These are phyloP conservation scores for Aspergillus neotritici DNA, from an alignment of 2,329 filamentous ascomycete genomes.

Conservation along the genomic window DNA sequence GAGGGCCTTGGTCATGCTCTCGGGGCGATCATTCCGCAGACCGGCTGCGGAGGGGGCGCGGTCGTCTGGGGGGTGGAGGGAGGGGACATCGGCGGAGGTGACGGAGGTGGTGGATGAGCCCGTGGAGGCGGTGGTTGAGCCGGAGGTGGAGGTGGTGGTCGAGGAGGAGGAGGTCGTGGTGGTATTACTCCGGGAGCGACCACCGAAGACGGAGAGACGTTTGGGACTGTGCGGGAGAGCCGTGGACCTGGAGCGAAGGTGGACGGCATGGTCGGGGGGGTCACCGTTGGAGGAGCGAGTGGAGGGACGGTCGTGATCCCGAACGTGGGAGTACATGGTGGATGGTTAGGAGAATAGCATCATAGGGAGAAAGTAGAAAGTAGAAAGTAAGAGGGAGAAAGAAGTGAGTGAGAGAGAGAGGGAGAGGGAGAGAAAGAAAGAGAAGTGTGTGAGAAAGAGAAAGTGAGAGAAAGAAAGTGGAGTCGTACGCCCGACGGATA, in stretches of 20 bases:
- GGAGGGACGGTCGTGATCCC: slow-evolving; percentile 25
- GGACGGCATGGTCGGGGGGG: slow-evolving; percentile 28
- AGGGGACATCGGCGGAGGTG: slow-evolving; percentile 31
- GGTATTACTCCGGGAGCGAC: slow-evolving; percentile 40
- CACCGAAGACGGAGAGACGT: slow-evolving; percentile 36
- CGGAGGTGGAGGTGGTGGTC: slow-evolving; percentile 22
- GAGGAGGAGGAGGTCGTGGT: slow-evolving; percentile 48
- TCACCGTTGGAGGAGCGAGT: slow-evolving; percentile 29
- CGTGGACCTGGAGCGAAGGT: slow-evolving; percentile 33
- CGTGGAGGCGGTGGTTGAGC: slow-evolving; percentile 42
- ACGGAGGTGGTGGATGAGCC: slow-evolving; percentile 44
- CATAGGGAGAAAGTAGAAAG: background rate
- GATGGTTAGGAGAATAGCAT: slow-evolving; percentile 1
- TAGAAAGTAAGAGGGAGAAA: background rate
- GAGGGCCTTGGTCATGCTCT: slow-evolving; percentile 36
- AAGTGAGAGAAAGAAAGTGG: slow-evolving; percentile 1
- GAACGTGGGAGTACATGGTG: slow-evolving; percentile 1
- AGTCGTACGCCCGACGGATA: background rate
- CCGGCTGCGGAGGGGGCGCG: slow-evolving; percentile 24
- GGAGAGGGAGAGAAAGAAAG: slow-evolving; percentile 3
- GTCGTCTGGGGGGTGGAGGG: slow-evolving; percentile 28
- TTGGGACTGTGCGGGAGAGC: slow-evolving; percentile 34
- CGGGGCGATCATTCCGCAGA: slow-evolving; percentile 28
- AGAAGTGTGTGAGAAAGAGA: slow-evolving; percentile 6
- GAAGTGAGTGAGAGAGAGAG: background rate